A percentile compares a stretch with the other conserved stretches of the same genome.
These are phyloP conservation scores for Debaryomycetaceae sp. DNA, from an alignment of 1,139 yeast genomes.

Conservation along the genomic window DNA sequence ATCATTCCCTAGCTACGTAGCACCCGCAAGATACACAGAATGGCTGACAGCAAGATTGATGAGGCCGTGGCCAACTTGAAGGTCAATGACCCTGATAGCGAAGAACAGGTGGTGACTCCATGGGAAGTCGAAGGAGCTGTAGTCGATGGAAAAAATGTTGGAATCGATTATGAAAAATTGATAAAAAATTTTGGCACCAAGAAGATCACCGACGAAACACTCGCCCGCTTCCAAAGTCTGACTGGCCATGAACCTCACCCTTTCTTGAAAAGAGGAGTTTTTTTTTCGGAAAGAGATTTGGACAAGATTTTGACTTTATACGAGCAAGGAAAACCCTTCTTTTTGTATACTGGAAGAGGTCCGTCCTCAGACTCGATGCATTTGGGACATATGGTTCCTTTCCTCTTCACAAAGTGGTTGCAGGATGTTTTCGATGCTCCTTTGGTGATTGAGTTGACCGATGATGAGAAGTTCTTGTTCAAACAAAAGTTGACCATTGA, in stretches of 20 bases:
- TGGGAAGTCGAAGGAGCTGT: conserved; percentile 99
- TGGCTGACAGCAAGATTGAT: conserved; percentile 15
- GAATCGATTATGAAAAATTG: conserved; percentile 86
- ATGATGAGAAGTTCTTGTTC: conserved; percentile 95
- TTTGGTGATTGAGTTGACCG: conserved; percentile 92
- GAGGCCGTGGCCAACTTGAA: conserved; percentile 24
- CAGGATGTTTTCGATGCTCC: conserved; percentile 98
- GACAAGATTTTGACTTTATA: conserved; percentile 75
- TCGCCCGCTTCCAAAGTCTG: conserved; percentile 69
- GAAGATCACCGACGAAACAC: conserved; percentile 64
- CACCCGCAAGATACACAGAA: background rate
- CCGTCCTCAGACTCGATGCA: conserved; percentile 96
- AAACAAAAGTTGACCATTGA: conserved; percentile 85
- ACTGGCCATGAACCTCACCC: conserved; percentile 96
- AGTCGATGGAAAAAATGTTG: conserved; percentile 85
- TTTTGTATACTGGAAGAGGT: conserved; percentile 96
- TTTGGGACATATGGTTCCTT: conserved; percentile 96
- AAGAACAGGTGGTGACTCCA: conserved; percentile 80
- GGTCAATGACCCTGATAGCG: conserved; percentile 19
- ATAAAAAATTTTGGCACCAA: conserved; percentile 86
- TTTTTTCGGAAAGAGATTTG: conserved; percentile 91
- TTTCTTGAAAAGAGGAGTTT: conserved; percentile 84
- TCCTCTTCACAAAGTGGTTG: conserved; percentile 93
- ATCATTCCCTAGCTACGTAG: too few relatives aligned
- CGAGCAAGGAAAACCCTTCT: conserved; percentile 94